Evolutionary conservation across 805 yeast species (phyloP), one percentile per base, ranked within the genome.

Genomic region (Tetrapisispora pingtungensis): DNA sequence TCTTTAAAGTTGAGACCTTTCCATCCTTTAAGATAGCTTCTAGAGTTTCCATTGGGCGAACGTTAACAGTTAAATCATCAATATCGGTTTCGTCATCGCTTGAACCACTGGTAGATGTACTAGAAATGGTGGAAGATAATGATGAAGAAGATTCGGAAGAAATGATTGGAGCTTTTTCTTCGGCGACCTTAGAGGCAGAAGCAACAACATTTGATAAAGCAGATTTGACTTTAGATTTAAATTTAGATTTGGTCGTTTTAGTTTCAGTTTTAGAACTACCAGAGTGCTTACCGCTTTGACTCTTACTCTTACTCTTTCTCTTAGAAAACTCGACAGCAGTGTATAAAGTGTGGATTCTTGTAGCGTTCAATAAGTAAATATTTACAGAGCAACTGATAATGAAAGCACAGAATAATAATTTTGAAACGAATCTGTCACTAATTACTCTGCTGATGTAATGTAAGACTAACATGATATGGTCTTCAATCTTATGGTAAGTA

Each of bases 281-380:
- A 8, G 41, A 3, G 15, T 33, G 15, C 19, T 19, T 34, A 7
- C 15, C 34, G 28, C 18, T 19, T 22, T 35, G 35, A n/a, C 10
- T 7, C 15, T 27, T 37, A 12, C 10, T 7, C 15, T 27, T 37
- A 12, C 34, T 42, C 22, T 42, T 46, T 47, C 57, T 52, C 49
- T 52, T 52, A 31, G 46, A 50, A 22, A 57, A 48, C 46, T 61
- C 57, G 22, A 51, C 53, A 8, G 61, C 72, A 50, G 65, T 68
- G 44, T 63, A 58, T 37, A 61, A 64, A 8, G 77, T 70, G 53
- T 82, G 84, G 43, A 73, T 71, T 62, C 84, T 75, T n/a, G 95
- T 83, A 46, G 86, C 93, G 56, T 87, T 86, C 61, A 90, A 74
- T 52, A 93, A 72, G 63, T 89, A 90, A 41, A 84, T 78, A 61